Base-by-base conservation (phyloP, 2,329 filamentous ascomycete genomes). In the Stagonosporopsis rhizophila region DNA sequence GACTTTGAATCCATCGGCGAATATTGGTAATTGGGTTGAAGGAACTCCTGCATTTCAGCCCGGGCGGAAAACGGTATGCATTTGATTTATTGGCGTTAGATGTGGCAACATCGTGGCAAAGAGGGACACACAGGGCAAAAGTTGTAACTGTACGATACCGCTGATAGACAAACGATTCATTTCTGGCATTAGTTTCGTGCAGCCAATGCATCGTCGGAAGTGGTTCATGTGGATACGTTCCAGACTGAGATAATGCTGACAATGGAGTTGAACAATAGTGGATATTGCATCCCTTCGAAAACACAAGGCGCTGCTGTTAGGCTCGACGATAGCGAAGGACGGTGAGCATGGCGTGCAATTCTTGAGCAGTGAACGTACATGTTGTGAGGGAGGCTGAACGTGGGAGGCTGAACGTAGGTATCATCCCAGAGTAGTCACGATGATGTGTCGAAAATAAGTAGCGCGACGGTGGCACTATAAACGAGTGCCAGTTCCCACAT, bases 1-100 rank as follows among this genome's bases (percentile, higher is more conserved):
- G 44, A 35, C 20, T 53, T 56, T 40, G 45, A 30, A 62, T 50
- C 37, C 34, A 52, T 30, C 45, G 56, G 57, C 51, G 40, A 55
- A 55, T 47, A 48, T 44, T 52, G 38, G 59, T 50, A 39, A 46
- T 58, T 58, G 48, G 12, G 37, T 48, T 50, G 41, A 38, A 45
- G 38, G 25, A 39, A 54, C 47, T 61, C 23, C 52, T 49, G 34
- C 27, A 61, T 56, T 62, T 65, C 56, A 62, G 61, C 53, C 56
- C 46, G 44, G 53, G 56, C 48, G 51, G 42, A 52, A 17, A 11
- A 50, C 48, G 62, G 51, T 60, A 53, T 63, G 64, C 64, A 69
- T 69, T 60, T 62, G n/a, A 54, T 53, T 55, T 46, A 44, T 57
- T 46, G 64, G 59, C 54, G 55, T 62, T 60, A 38, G 35, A 37